Base-by-base conservation (phyloP, 176 grass and related monocot species). In the Eleusine coracana region DNA sequence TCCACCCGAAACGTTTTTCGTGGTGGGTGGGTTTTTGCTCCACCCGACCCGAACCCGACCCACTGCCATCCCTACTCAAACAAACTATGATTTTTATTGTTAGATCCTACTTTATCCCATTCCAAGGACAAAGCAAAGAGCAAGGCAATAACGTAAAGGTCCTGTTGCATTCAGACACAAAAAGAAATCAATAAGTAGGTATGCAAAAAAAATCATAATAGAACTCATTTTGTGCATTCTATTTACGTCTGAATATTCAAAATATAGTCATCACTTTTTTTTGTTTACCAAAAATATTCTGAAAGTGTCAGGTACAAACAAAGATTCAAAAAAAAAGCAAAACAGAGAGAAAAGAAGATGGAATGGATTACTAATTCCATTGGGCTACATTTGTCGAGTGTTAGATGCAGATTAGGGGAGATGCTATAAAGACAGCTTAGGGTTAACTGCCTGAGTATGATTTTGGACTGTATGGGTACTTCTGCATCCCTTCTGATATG, bases 41-140 rank as follows among this genome's bases (percentile, higher is more conserved):
- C 25, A 25, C 25, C 25, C 25, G 25, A 25, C 25, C 25, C 25
- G 25, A 25, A 25, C 25, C 25, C 25, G 25, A 25, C 25, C 25
- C 25, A 25, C 25, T 25, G 25, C 25, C 25, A 25, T 25, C 25
- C 25, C 25, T 25, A 25, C 85, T 98, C 96, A 80, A 95, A 98
- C 31, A 98, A 61, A 74, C 87, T 80, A 23, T 98, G 96, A 56
- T 95, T 95, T 85, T 93, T 93, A 79, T 93, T 93, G 61, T 85
- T 62, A 55, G 96, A 98, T 69, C 85, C 96, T 45, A 84, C 52
- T 81, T 87, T 95, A 70, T 84, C 82, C 85, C 88, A 91, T 76
- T 98, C 96, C 67, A 95, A 98, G 28, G 91, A 92, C 82, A 98
- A 78, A 12, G 93, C 87, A 80, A 95, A 98, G 38, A 95, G 87